Conservation (phyloP, 2,329 filamentous ascomycete genomes). For the Aspergillus pseudoglaucus region DNA sequence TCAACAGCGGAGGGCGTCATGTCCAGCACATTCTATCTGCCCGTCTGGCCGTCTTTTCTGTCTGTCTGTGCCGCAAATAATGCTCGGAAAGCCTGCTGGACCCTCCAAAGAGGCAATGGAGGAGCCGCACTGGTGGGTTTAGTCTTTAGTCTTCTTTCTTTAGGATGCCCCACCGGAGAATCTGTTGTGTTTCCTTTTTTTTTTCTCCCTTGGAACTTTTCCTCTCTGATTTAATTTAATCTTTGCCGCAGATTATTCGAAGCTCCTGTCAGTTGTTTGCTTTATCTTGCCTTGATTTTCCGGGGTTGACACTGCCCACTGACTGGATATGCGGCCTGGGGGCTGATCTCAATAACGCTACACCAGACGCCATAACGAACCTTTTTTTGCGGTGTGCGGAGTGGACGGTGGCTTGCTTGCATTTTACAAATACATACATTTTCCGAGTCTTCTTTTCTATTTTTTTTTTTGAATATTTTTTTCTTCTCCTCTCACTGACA, state of each 20-base stretch:
- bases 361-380: slow-evolving; percentile 8
- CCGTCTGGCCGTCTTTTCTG: slow-evolving; percentile 3
- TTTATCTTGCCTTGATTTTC: not conserved
- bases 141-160: not conserved
- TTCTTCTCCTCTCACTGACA: not conserved
- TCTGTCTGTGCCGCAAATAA: not conserved
- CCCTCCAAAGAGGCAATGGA: not conserved
- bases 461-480: not conserved
- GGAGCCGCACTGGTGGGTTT: not conserved
- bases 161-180: not conserved
- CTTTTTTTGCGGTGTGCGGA: slow-evolving; percentile 2
- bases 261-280: not conserved
- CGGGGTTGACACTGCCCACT: not conserved
- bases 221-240: not conserved
- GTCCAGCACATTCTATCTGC: not conserved
- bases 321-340: slow-evolving; percentile 10
- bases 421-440: not conserved
- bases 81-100: not conserved
- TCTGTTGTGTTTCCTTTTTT: not conserved
- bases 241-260: not conserved
- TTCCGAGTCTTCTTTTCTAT: not conserved
- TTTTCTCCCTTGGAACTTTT: not conserved
- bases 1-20: slow-evolving; percentile 18
- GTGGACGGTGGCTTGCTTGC: not conserved
- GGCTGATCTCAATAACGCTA: slow-evolving; percentile 8